Percentiles rank a stretch among this genome's conserved stretches.
Conservation (phyloP, 305 asterid genomes). For the Ilex paraguariensis region DNA sequence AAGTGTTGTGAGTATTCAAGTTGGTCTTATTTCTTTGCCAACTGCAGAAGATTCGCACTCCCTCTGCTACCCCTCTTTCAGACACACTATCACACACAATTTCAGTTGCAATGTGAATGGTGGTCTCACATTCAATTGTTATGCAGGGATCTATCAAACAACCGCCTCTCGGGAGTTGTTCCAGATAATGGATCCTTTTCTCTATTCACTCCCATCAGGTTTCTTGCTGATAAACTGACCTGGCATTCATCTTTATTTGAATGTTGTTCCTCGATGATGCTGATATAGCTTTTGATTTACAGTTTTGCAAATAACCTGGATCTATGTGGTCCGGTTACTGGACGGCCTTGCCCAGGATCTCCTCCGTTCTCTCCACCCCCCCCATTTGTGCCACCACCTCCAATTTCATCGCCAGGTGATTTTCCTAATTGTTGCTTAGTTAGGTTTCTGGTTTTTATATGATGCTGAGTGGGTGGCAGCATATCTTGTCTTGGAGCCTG, state of each 20-base stretch:
- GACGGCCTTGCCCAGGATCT: slow-evolving; percentile 96
- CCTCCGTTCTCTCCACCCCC: slow-evolving; percentile 99
- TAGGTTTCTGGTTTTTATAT: background rate
- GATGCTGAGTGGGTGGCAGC: background rate
- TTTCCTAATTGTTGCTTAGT: background rate
- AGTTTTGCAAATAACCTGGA: slow-evolving; percentile 95
- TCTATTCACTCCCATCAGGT: slow-evolving; percentile 96
- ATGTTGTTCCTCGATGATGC: slow-evolving; percentile 14
- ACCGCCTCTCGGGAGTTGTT: slow-evolving; percentile 80
- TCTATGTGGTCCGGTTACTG: slow-evolving; percentile 95
- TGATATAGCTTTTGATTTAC: slow-evolving; percentile 24
- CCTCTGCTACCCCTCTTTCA: background rate
- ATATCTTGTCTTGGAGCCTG: background rate
- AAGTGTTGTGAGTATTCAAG: slow-evolving; percentile 45
- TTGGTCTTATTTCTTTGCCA: slow-evolving; percentile 8
- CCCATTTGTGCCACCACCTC: slow-evolving; percentile 88
- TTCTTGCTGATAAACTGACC: slow-evolving; percentile 10
- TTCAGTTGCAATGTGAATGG: background rate
- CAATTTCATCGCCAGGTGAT: slow-evolving; percentile 73
- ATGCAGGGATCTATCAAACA: slow-evolving; percentile 92
- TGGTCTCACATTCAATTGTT: slow-evolving; percentile 10
- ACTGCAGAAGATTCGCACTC: background rate
- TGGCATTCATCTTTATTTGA: slow-evolving; percentile 11
- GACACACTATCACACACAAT: background rate
- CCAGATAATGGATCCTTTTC: slow-evolving; percentile 98